Evolutionary conservation across 495 filamentous ascomycete genomes (phyloP), one percentile per base, ranked within the genome.

Genomic region (Penicillium nucicola): DNA sequence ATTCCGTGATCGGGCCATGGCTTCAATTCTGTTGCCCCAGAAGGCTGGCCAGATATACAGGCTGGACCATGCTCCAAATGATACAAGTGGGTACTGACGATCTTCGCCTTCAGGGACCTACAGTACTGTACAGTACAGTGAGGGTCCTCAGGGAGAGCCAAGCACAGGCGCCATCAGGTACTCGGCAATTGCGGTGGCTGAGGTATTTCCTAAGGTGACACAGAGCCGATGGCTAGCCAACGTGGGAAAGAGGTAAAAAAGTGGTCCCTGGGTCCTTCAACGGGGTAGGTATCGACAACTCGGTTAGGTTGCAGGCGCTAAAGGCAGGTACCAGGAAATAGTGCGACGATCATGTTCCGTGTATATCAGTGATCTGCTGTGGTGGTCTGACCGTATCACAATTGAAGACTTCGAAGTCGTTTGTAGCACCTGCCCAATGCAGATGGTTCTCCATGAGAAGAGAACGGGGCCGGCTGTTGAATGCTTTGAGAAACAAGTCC

Each of bases 271-370:
- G 8, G 15, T 13, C 8, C 9, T 40, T 34, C 46, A 34, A 57
- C 20, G 11, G 34, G 45, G 55, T 34, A 55, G 44, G 51, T 55
- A 58, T 55, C 58, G 45, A 49, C 51, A 33, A 30, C 41, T 41
- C 45, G 48, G 41, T 52, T 61, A 39, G 23, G 42, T 15, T 45
- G 38, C 20, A 25, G 48, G 37, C 25, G 48, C 36, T 31, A 38
- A 37, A 31, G 13, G 23, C 18, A 42, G 34, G 34, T 42, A 45
- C 48, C 48, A 52, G 39, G 45, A 25, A 25, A 50, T 43, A 55
- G 36, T 9, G 28, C 15, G 58, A 50, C 45, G 58, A 62, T 62
- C 58, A 48, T 56, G 44, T 49, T 58, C 51, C 55, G 44, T 52
- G 30, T 58, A 52, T 49, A 52, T 48, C 37, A 18, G 18, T 41